A percentile compares a stretch with the other conserved stretches of the same genome.
Conservation (phyloP, 768 basidiomycete genomes). For the Strobilomyces dryophilus region DNA sequence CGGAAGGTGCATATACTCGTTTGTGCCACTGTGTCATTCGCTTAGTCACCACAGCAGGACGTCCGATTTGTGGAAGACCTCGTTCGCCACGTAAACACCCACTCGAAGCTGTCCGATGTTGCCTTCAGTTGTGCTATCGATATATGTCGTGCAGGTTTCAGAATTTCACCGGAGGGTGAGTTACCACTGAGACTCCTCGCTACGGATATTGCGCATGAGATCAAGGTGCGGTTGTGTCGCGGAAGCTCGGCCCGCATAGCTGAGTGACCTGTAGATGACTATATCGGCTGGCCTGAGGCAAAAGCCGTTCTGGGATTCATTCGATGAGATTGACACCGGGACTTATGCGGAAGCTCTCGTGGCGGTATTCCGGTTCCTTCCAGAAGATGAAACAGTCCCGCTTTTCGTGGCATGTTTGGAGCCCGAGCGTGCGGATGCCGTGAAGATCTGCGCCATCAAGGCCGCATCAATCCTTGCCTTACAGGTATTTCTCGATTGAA, state of each 20-base stretch:
- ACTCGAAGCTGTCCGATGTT: slow-evolving; percentile 59
- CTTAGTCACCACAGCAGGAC: slow-evolving; percentile 30
- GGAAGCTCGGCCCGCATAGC: slow-evolving; percentile 10
- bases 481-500: slow-evolving; percentile 46
- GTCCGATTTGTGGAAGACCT: slow-evolving; percentile 60
- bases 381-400: slow-evolving; percentile 54
- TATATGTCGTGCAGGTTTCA: slow-evolving; percentile 64
- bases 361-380: slow-evolving; percentile 65
- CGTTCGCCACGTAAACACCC: slow-evolving; percentile 50
- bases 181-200: slow-evolving; percentile 62
- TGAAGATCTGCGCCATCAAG: slow-evolving; percentile 74
- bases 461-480: slow-evolving; percentile 64
- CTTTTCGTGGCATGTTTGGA: slow-evolving; percentile 65
- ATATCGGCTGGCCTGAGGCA: slow-evolving; percentile 32
- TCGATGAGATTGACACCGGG: slow-evolving; percentile 71
- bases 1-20: slow-evolving; percentile 23
- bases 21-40: not conserved
- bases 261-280: slow-evolving; percentile 17
- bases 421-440: slow-evolving; percentile 74
- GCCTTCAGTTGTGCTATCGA: slow-evolving; percentile 73
- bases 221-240: slow-evolving; percentile 51
- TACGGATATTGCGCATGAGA: slow-evolving; percentile 71
- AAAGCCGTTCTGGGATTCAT: slow-evolving; percentile 68
- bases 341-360: slow-evolving; percentile 74
- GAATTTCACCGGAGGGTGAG: slow-evolving; percentile 52